Evolutionary conservation across 1,284 basidiomycete species (phyloP), one percentile per base, ranked within the genome.

Genomic region (Ganoderma resinaceum): DNA sequence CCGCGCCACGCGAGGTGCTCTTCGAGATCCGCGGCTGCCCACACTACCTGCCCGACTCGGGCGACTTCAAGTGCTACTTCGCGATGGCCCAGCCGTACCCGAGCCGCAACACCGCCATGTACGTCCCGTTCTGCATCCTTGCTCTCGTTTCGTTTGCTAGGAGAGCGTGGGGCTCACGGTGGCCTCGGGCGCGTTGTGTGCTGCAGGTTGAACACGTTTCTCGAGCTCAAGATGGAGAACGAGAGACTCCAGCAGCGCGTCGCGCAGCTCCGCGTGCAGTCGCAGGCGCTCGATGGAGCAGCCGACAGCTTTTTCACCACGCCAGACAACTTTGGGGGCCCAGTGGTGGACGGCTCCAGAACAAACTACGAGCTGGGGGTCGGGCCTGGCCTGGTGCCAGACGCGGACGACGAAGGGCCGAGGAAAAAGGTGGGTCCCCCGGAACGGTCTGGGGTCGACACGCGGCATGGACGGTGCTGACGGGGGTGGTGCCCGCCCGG

Each of bases 151-250:
- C 3, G 46, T 23, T 12, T 12, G n/a, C 14, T 12, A 23, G 2
- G 46, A 20, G 40, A 18, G 11, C 2, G 6, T 16, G n/a, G 23
- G 9, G 5, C 46, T 49, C 8, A 49, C 46, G 4, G 23, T 46
- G n/a, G 20, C n/a, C 20, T 9, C 20, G 43, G 43, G n/a, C 38
- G 11, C 42, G 35, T 43, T 42, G 18, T 14, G 3, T 18, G 29
- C 16, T 55, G 52, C 74, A 94, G 93, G 86, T 81, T 95, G 43
- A 90, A 93, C 76, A 90, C 91, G 4, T 91, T 92, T 76, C 79
- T 95, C 46, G 93, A 95, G 74, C 85, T 94, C 66, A 93, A 93
- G 78, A 83, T 89, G 64, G 92, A 94, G 79, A 92, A 95, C 77
- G 89, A 92, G 76, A 85, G 87, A 16, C 79, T 95, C 49, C 87